Base-by-base conservation (phyloP, 306 rosid species). In the Prosopis cineraria region DNA sequence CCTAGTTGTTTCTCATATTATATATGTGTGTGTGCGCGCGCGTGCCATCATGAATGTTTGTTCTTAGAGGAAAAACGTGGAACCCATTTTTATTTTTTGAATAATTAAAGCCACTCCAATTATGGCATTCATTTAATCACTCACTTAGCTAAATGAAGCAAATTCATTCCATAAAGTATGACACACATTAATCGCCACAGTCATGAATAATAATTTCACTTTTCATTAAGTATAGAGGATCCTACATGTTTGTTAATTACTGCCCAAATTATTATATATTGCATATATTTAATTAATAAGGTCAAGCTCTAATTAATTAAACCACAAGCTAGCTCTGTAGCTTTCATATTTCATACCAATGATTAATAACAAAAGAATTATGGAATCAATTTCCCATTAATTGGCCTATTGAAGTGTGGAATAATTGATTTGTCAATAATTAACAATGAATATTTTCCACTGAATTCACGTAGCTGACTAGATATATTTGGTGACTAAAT, bases 81-180 rank as follows among this genome's bases (percentile, higher is more conserved):
- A 22, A 67, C 72, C 52, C 72, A 10, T 24, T 67, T 67, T 39
- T 10, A 3, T n/a, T 19, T 22, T 37, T 36, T 10, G 29, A 66
- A 39, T 13, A 13, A 67, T 67, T 40, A 40, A 65, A 37, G 0
- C 70, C 14, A 63, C 50, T 10, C 45, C 64, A 70, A 30, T 50
- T 76, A 22, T 64, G 70, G 53, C 45, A 76, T 63, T 5, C n/a
- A 70, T 58, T 58, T 76, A 63, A 75, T 70, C 66, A 48, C 60
- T 60, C 44, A 60, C 60, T 37, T 63, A 59, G 48, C 80, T 48
- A 81, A 45, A 75, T 76, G 55, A 70, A 70, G 84, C 30, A 81
- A 69, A 10, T 31, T n/a, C 68, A 29, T 27, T 75, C 69, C 73
- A 36, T 80, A n/a, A 65, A 65, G 70, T 25, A 65, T 37, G 10